Evolutionary conservation across 2,329 filamentous ascomycete genomes (phyloP).

Genomic region (Shiraia bambusicola): DNA sequence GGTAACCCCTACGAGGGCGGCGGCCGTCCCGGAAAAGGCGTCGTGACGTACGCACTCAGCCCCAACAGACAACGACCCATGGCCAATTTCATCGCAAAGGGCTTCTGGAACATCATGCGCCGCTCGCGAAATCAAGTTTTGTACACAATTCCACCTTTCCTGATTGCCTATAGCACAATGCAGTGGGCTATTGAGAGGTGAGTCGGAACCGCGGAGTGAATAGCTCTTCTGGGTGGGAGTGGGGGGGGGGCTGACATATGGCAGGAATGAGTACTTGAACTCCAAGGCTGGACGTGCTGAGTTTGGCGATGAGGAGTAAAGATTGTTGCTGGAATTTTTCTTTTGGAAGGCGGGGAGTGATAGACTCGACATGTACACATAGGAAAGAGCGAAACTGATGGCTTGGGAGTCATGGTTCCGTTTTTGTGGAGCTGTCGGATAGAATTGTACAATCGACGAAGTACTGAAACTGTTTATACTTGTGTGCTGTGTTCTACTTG

Average conservation of each 20-base stretch:
- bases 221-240: background rate
- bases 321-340: no score
- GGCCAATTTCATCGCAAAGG: slow-evolving; percentile 73
- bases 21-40: slow-evolving; percentile 57
- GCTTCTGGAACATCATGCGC: slow-evolving; percentile 94
- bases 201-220: slow-evolving; percentile 37
- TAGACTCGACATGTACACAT: slow-evolving; percentile 14
- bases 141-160: slow-evolving; percentile 79
- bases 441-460: slow-evolving; percentile 4
- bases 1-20: slow-evolving; percentile 44
- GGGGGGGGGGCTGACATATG: slow-evolving; percentile 5
- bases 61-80: slow-evolving; percentile 88
- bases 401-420: no score
- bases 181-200: slow-evolving; percentile 91
- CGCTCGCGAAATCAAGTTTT: slow-evolving; percentile 83
- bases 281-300: slow-evolving; percentile 70
- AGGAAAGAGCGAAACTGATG: slow-evolving; percentile 4
- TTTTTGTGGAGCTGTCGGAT: background rate
- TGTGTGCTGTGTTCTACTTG: no score
- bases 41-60: slow-evolving; percentile 72
- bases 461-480: no score
- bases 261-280: slow-evolving; percentile 78
- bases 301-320: slow-evolving; percentile 49
- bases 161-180: slow-evolving; percentile 79
- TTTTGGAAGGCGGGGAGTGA: slow-evolving; percentile 1